phyloP scores from a whole-genome alignment of 345 rosid species.

The Salix suchowensis region DNA sequence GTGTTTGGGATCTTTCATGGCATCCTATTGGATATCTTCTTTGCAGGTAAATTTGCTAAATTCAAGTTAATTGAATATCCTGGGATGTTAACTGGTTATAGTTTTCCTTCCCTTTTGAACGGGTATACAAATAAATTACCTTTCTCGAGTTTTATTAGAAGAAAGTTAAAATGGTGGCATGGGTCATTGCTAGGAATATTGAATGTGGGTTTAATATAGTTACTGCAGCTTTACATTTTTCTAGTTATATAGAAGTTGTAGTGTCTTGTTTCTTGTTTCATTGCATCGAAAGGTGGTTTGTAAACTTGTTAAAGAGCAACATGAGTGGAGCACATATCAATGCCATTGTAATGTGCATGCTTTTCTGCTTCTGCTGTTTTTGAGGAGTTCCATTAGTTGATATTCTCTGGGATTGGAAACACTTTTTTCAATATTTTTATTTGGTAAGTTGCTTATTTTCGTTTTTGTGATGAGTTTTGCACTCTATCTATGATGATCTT shows the following conservation, averaged over 20 bases:
- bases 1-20: constrained; percentile 98
- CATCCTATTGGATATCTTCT: constrained; percentile 99
- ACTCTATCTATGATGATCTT: neutral
- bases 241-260: neutral
- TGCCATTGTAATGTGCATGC: neutral
- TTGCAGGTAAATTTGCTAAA: constrained; percentile 57
- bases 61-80: neutral
- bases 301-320: neutral
- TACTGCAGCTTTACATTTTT: neutral
- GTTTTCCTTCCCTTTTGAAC: neutral
- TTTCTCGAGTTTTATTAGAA: neutral
- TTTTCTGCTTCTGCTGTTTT: neutral
- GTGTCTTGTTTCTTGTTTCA: neutral
- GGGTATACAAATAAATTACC: neutral
- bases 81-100: neutral
- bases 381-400: neutral
- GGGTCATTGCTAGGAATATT: neutral
- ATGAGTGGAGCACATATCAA: neutral
- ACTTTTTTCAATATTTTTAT: neutral
- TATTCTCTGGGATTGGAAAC: neutral
- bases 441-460: neutral
- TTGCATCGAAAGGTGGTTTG: neutral
- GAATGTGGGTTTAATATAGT: neutral
- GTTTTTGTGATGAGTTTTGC: neutral
- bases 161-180: no score